Conservation (phyloP, 257 asterid species). For the Cynanchum wilfordii region DNA sequence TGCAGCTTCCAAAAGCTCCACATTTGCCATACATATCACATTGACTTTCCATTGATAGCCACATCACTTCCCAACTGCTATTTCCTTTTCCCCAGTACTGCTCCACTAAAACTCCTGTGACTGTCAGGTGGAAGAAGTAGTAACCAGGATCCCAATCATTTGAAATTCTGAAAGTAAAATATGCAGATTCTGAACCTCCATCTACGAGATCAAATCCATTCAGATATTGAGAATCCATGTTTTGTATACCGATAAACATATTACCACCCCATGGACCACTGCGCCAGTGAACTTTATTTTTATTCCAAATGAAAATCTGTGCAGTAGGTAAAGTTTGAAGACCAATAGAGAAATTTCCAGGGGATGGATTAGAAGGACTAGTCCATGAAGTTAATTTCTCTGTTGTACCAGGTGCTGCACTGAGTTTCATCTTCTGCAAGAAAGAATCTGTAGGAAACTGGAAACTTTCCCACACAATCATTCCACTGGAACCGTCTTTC, state of each 20-base stretch:
- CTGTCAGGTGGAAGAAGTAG: conserved; percentile 7
- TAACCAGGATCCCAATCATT: background rate
- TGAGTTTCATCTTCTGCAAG: conserved; percentile 32
- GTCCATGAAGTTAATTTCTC: conserved; percentile 37
- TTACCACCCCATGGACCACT: conserved; percentile 39
- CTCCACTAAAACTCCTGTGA: conserved; percentile 6
- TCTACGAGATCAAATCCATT: conserved; percentile 4
- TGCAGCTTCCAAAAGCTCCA: conserved; percentile 47
- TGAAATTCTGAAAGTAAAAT: conserved; percentile 3
- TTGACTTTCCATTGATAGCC: background rate
- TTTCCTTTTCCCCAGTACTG: background rate
- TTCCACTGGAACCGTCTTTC: conserved; percentile 20
- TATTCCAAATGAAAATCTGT: conserved; percentile 32
- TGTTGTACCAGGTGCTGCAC: conserved; percentile 23
- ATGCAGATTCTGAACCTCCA: background rate
- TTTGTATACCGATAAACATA: conserved; percentile 13
- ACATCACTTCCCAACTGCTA: conserved; percentile 8
- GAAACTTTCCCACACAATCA: conserved; percentile 45
- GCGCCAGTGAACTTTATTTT: conserved; percentile 35
- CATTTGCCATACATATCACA: conserved; percentile 30
- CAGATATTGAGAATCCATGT: background rate
- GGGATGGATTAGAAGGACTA: conserved; percentile 32
- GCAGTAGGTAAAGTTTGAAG: conserved; percentile 25
- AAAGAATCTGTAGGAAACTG: conserved; percentile 29
- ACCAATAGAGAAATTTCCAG: conserved; percentile 35